Base-by-base conservation (phyloP, 306 rosid species). In the Hippophae rhamnoides region DNA sequence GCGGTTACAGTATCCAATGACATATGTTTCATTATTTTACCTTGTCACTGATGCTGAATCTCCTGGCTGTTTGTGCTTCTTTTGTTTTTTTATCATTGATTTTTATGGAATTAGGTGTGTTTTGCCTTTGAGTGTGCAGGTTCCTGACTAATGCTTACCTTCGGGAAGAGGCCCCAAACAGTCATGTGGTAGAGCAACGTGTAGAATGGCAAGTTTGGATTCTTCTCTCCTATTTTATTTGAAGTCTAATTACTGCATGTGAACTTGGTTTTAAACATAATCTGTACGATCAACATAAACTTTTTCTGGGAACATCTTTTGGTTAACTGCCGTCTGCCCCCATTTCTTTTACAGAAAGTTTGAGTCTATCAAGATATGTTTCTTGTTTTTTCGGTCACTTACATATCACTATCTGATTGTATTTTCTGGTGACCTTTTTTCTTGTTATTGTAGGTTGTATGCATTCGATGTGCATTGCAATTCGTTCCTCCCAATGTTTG, bases 391-490 rank as follows among this genome's bases (percentile, higher is more conserved):
- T 66, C 13, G 9, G 11, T 52, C 40, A 23, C 43, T 10, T 43
- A 41, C 38, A 23, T 7, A 46, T 14, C 43, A 23, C 56, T 41
- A 8, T 54, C 43, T 26, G 11, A 42, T 47, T 55, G 26, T 27
- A 45, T 58, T 61, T 61, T 61, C 48, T 65, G 52, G 43, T 52
- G 67, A 69, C 65, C 61, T 43, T 10, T 13, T 53, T 58, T 56
- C 13, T 49, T 49, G 41, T 80, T 9, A 56, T 47, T 76, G 86
- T 60, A 93, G 99, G 99, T 79, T 93, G 73, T 93, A 93, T 4
- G 86, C 99, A 44, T 93, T 93, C 82, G 99, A 93, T 75, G 99
- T 93, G 79, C 99, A 93, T 76, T 93, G 99, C 95, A 93, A 93
- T 86, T 93, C 99, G 75, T 93, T 93, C 90, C 88, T 93, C 82